Evolutionary conservation across 2,329 filamentous ascomycete genomes (phyloP).

Genomic region (Dryadomyces quercivorus): DNA sequence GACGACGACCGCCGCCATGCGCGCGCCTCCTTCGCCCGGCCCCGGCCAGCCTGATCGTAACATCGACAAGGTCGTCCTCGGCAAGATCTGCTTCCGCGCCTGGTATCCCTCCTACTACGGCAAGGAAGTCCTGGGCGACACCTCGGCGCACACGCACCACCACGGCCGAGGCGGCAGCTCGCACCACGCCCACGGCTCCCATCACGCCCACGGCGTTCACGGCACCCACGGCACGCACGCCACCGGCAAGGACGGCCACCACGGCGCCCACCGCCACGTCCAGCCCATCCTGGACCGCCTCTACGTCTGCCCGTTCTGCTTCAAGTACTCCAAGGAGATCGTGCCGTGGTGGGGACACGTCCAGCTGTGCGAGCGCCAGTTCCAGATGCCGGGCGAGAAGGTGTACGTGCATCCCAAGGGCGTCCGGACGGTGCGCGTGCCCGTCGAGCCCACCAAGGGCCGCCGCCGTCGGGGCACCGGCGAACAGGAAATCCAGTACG

Average conservation of each 20-base stretch:
- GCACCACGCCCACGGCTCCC: neutral
- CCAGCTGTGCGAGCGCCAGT: slow-evolving; percentile 39
- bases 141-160: slow-evolving; percentile 13
- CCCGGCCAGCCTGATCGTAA: slow-evolving; percentile 50
- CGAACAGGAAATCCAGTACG: slow-evolving; percentile 18
- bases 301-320: slow-evolving; percentile 86
- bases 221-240: slow-evolving; percentile 2
- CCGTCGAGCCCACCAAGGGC: slow-evolving; percentile 24
- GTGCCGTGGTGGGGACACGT: slow-evolving; percentile 47
- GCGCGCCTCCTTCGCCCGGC: slow-evolving; percentile 18
- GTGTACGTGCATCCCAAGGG: slow-evolving; percentile 56
- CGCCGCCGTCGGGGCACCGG: slow-evolving; percentile 10
- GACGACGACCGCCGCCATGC: neutral
- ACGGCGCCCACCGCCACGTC: slow-evolving; percentile 16
- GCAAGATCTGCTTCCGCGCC: slow-evolving; percentile 70
- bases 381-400: slow-evolving; percentile 50
- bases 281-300: slow-evolving; percentile 49
- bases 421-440: slow-evolving; percentile 25
- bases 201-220: slow-evolving; percentile 11
- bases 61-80: slow-evolving; percentile 76
- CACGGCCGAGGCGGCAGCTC: slow-evolving; percentile 2
- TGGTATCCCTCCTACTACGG: slow-evolving; percentile 90
- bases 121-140: slow-evolving; percentile 53
- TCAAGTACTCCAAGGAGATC: slow-evolving; percentile 69
- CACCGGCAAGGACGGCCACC: slow-evolving; percentile 11